A percentile compares a stretch with the other conserved stretches of the same genome.
These are phyloP conservation scores for Phytopythium aichiense DNA, from an alignment of 352 stramenopile genomes.

Conservation along the genomic window DNA sequence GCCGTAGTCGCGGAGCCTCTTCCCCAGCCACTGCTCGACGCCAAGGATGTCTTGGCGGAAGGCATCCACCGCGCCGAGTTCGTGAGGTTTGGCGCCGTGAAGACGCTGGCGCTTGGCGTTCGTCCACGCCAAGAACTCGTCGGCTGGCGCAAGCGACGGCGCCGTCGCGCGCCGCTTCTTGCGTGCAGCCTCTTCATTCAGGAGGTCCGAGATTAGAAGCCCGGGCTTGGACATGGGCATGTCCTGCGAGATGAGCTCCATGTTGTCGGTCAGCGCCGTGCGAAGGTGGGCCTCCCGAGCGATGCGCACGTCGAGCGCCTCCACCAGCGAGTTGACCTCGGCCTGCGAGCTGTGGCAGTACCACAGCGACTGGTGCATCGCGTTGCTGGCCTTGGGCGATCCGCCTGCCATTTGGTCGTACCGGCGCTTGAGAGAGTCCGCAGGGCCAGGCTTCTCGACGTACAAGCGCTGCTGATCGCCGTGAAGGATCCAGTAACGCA, in stretches of 20 bases:
- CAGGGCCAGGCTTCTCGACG: constrained; percentile 50
- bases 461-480: constrained; percentile 67
- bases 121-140: constrained; percentile 48
- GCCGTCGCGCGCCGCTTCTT: constrained; percentile 36
- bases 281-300: constrained; percentile 45
- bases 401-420: constrained; percentile 32
- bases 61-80: constrained; percentile 34
- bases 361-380: constrained; percentile 35
- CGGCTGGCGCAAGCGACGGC: constrained; percentile 7
- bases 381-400: constrained; percentile 19
- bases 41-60: constrained; percentile 56
- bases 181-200: constrained; percentile 46
- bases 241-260: constrained; percentile 48
- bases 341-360: constrained; percentile 61
- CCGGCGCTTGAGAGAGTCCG: constrained; percentile 38
- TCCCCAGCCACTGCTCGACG: constrained; percentile 57
- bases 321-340: constrained; percentile 55
- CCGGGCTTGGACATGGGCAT: constrained; percentile 74
- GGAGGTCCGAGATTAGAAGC: constrained; percentile 66
- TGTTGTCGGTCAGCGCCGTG: constrained; percentile 51
- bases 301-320: constrained; percentile 48
- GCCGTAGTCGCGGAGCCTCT: constrained; percentile 53
- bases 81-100: neutral
- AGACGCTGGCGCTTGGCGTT: constrained; percentile 48
- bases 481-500: constrained; percentile 72